These are phyloP conservation scores for Globisporangium apiculatum DNA, from an alignment of 352 stramenopile species.

Conservation along the genomic window DNA sequence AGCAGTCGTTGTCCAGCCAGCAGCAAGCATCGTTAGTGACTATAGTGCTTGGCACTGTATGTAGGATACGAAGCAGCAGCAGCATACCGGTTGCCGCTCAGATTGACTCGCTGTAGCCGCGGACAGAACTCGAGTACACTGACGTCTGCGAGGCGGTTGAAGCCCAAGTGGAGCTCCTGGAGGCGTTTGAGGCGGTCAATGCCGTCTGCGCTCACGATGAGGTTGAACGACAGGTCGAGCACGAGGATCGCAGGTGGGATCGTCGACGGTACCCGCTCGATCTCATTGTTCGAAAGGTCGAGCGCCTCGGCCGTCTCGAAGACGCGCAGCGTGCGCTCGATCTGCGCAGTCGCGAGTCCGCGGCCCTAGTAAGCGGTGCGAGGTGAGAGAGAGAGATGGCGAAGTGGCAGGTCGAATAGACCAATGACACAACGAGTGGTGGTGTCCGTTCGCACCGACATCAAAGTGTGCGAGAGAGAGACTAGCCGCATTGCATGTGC, in stretches of 20 bases:
- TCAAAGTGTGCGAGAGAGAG: too few relatives aligned
- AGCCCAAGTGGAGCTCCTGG: conserved; percentile 63
- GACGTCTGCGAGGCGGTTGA: conserved; percentile 53
- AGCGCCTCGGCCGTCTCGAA: conserved; percentile 56
- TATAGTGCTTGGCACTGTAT: neutral
- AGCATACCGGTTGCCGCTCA: conserved; percentile 60
- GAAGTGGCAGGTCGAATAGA: neutral
- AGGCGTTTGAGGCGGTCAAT: conserved; percentile 60
- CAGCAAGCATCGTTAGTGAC: neutral
- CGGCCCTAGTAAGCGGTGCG: conserved; percentile 25
- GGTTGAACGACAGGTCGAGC: conserved; percentile 70
- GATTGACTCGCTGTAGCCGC: conserved; percentile 45
- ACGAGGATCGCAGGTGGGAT: conserved; percentile 37
- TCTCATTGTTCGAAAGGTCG: conserved; percentile 73
- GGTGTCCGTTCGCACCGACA: too few relatives aligned
- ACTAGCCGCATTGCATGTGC: too few relatives aligned
- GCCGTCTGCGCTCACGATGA: conserved; percentile 29
- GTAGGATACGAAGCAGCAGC: neutral
- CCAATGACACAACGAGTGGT: too few relatives aligned
- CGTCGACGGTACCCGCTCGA: conserved; percentile 46
- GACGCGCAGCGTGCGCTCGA: conserved; percentile 57
- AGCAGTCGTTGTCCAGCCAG: too few relatives aligned
- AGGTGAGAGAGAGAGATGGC: neutral
- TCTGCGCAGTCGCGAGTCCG: conserved; percentile 38
- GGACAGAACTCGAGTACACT: conserved; percentile 62